Evolutionary conservation across 1,139 yeast genomes (phyloP), one percentile per base, ranked within the genome.

Genomic region (Suhomyces bokatorum): DNA sequence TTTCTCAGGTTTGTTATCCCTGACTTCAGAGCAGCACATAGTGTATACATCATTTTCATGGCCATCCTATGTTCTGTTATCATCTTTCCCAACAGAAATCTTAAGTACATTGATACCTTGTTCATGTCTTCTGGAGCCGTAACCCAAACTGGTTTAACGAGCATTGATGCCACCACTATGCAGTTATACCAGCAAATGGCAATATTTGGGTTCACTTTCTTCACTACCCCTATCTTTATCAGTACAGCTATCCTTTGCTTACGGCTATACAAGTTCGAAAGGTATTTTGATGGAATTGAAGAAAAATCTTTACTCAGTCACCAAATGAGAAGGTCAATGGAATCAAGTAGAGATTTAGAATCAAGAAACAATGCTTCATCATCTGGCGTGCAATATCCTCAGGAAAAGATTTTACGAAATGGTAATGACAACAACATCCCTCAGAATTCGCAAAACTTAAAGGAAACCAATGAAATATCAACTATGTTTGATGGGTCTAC

Each of bases 111-210:
- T 36, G 98, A 95, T 67, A 81, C 87, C 1, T 67, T 95, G 34
- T 89, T 90, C 63, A 70, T 88, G 45, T 77, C 90, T 0, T 68
- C 83, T 6, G 93, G 96, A 4, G 81, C 93, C 0, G 69, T 85
- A 3, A 89, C 99, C 1, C 97, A 91, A 59, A 96, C 97, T 1
- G 99, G 99, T 0, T 69, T 95, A 47, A 89, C 88, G 58, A 84
- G 97, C 0, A 72, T 87, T 16, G 80, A 89, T 58, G 55, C 85
- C 33, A 87, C 87, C 58, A 63, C 68, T 0, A 55, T 88, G 48
- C 66, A 73, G 1, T 63, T 87, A 38, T 91, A 85, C 66, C 98
- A 93, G 63, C 97, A 91, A 62, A 77, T 90, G 16, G 66, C 77
- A 13, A 62, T 87, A 3, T 87, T 83, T 57, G 53, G 84, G 8